phyloP scores from a whole-genome alignment of 83 land plant species.

The Thuja plicata region DNA sequence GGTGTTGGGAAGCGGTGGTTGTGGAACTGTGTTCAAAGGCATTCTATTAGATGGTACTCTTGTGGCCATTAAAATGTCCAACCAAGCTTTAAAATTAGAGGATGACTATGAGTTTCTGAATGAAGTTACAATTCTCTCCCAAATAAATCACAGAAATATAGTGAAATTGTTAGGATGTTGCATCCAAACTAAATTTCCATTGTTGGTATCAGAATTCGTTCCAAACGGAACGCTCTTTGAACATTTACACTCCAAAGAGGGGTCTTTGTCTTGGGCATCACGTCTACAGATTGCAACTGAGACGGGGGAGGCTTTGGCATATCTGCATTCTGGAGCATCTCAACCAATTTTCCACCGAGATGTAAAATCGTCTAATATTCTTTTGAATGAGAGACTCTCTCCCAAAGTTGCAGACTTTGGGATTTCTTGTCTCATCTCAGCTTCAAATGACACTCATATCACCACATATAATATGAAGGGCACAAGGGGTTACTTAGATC shows the following conservation, averaged over 20 bases:
- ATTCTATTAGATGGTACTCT: not conserved
- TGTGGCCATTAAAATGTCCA: slow-evolving; percentile 33
- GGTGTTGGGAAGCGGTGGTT: slow-evolving; percentile 32
- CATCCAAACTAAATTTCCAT: slow-evolving; percentile 18
- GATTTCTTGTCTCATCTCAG: no score
- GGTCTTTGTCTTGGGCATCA: not conserved
- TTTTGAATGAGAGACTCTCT: no score
- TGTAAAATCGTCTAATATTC: not conserved
- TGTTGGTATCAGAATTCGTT: slow-evolving; percentile 19
- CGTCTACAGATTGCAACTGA: not conserved
- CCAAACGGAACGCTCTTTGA: slow-evolving; percentile 4
- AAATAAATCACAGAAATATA: slow-evolving; percentile 20
- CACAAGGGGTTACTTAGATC: no score
- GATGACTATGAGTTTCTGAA: slow-evolving; percentile 22
- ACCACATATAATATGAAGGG: no score
- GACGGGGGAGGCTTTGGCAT: slow-evolving; percentile 19
- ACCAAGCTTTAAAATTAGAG: not conserved
- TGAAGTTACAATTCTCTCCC: slow-evolving; percentile 22
- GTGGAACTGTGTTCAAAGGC: not conserved
- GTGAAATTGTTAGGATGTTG: slow-evolving; percentile 22
- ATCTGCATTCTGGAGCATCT: slow-evolving; percentile 25
- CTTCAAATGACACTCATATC: no score
- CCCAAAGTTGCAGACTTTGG: no score
- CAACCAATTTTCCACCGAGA: slow-evolving; percentile 35
- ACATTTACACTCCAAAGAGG: not conserved